Base-by-base conservation (phyloP, 306 rosid genomes). In the Vigna radiata region DNA sequence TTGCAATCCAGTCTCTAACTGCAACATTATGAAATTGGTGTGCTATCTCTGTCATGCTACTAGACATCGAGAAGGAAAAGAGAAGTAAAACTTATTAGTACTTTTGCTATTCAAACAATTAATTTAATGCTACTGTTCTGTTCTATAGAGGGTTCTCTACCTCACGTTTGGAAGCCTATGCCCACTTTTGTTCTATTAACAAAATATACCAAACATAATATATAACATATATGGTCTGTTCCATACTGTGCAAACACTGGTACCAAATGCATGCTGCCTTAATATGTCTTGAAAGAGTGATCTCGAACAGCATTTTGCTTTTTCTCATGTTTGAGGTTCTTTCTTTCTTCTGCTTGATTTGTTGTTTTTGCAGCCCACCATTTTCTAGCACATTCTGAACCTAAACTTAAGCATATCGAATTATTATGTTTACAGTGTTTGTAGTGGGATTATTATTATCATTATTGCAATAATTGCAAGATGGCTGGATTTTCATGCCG, bases 361-460 rank as follows among this genome's bases (percentile, higher is more conserved):
- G 68, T 50, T n/a, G 31, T 19, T 47, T 71, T 72, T 65, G 37
- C 47, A 15, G 48, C 47, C 60, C 65, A 55, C 72, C 43, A 65
- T 31, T 59, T 33, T 78, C 25, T 47, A 23, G 21, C 69, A 58
- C 72, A 69, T 37, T 48, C 25, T 68, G 65, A 72, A 76, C 49
- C 79, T 63, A 46, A 68, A 76, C 58, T 55, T 69, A 49, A 64
- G 47, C 27, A 64, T 81, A 54, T 71, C 10, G 58, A 31, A 31
- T 31, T 64, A 41, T 68, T 44, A 8, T 88, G 77, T 83, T 68
- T 84, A 73, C 88, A 93, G 96, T 73, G 80, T 90, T 81, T 82
- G 85, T 76, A 90, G 98, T 83, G 98, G 98, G 52, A 90, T 84
- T 41, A 77, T 93, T 84, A 89, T 90, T 59, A 85, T 93, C 63